phyloP scores from a whole-genome alignment of 2,329 filamentous ascomycete genomes.

The Graphilbum fragrans region DNA sequence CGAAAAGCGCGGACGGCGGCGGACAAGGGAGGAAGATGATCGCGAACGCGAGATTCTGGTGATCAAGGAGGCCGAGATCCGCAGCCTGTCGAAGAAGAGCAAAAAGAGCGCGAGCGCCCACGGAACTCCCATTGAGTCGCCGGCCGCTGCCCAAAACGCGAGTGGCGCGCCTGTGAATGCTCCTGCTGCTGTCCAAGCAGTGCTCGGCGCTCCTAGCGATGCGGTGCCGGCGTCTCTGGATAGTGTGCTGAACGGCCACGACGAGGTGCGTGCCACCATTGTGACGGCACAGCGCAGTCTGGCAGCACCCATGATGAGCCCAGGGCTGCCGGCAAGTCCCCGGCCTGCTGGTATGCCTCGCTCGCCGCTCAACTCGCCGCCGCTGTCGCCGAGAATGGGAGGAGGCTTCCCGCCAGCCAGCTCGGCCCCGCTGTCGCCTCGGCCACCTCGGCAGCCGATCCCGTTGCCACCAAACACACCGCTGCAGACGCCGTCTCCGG shows the following conservation, averaged over 20 bases:
- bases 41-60: conserved; percentile 59
- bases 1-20: conserved; percentile 59
- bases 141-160: conserved; percentile 3
- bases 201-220: conserved; percentile 11
- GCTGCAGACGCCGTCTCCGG: conserved; percentile 44
- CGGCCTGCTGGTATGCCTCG: conserved; percentile 39
- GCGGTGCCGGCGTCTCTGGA: conserved; percentile 35
- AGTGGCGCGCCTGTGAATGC: background rate
- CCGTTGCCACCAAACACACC: conserved; percentile 61
- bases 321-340: conserved; percentile 48
- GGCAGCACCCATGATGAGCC: conserved; percentile 38
- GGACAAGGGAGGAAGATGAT: conserved; percentile 82
- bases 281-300: conserved; percentile 9
- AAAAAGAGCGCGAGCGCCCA: conserved; percentile 42
- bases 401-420: conserved; percentile 9
- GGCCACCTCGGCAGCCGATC: conserved; percentile 61
- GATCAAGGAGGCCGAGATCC: conserved; percentile 53
- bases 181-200: conserved; percentile 14
- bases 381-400: conserved; percentile 52
- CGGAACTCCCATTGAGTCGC: conserved; percentile 24
- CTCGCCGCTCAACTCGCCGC: conserved; percentile 46
- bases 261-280: background rate
- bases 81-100: conserved; percentile 64
- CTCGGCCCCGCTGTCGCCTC: conserved; percentile 44
- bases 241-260: conserved; percentile 27